Evolutionary conservation across 495 filamentous ascomycete species (phyloP).

Genomic region (Neurospora sp.): DNA sequence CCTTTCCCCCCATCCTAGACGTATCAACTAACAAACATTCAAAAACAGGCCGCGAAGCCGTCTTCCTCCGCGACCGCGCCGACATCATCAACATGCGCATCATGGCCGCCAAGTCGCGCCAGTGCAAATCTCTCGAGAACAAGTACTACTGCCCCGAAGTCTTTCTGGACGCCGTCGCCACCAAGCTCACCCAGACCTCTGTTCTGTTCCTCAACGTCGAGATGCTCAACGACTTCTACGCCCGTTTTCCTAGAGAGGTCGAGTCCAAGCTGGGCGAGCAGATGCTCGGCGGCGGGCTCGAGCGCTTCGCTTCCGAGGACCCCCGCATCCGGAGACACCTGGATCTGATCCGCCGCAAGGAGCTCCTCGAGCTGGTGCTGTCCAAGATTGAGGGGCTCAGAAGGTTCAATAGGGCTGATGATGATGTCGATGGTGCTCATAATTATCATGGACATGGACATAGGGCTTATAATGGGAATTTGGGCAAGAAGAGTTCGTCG

Average conservation of each 20-base stretch:
- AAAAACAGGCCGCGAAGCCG: conserved; percentile 66
- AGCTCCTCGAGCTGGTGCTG: conserved; percentile 82
- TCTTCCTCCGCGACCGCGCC: conserved; percentile 85
- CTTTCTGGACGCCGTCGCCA: conserved; percentile 92
- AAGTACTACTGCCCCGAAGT: conserved; percentile 97
- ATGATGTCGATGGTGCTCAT: neutral
- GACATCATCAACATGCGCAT: conserved; percentile 87
- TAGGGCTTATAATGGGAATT: neutral
- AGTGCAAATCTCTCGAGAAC: conserved; percentile 71
- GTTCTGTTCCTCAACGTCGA: conserved; percentile 95
- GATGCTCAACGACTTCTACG: conserved; percentile 92
- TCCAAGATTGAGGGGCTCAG: conserved; percentile 87
- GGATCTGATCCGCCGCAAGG: conserved; percentile 84
- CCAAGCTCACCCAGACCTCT: conserved; percentile 88
- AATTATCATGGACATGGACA: neutral
- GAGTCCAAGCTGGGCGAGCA: conserved; percentile 78
- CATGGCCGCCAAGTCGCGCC: conserved; percentile 71
- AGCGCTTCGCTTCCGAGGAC: conserved; percentile 87
- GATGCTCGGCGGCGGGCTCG: conserved; percentile 67
- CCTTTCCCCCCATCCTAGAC: neutral
- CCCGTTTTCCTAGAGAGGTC: conserved; percentile 88
- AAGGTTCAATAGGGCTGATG: conserved; percentile 48
- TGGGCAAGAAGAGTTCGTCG: neutral
- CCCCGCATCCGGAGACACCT: conserved; percentile 79
- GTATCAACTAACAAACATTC: conserved; percentile 8